phyloP scores from a whole-genome alignment of 2,329 filamentous ascomycete genomes.

The Amauroascus niger region DNA sequence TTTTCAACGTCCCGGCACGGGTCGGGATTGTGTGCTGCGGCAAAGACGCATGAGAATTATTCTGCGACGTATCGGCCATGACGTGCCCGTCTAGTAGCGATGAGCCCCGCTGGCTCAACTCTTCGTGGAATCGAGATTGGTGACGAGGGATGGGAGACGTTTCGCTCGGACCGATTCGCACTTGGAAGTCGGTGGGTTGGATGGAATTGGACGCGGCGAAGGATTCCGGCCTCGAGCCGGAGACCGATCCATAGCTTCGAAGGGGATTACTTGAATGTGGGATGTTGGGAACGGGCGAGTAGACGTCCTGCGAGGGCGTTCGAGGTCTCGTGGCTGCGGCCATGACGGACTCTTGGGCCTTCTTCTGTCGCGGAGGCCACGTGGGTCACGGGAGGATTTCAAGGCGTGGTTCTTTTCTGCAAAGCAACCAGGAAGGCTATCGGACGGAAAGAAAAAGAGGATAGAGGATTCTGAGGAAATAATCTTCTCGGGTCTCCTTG shows the following conservation, averaged over 20 bases:
- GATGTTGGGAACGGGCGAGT: slow-evolving; percentile 25
- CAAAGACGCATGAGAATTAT: slow-evolving; percentile 36
- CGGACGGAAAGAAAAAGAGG: no score
- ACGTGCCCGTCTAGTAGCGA: slow-evolving; percentile 23
- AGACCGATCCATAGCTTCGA: slow-evolving; percentile 27
- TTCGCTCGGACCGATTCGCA: slow-evolving; percentile 28
- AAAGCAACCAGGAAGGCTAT: no score
- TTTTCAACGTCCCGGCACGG: slow-evolving; percentile 61
- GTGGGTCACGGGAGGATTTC: background rate
- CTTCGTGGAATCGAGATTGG: slow-evolving; percentile 33
- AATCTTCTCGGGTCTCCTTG: no score
- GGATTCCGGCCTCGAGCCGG: slow-evolving; percentile 35
- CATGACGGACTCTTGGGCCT: slow-evolving; percentile 7
- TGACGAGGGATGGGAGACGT: slow-evolving; percentile 24
- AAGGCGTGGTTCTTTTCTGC: background rate
- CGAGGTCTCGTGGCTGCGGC: slow-evolving; percentile 32
- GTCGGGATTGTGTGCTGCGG: slow-evolving; percentile 31
- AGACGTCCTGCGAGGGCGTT: slow-evolving; percentile 34
- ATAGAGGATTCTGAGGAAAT: no score
- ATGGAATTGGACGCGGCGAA: slow-evolving; percentile 28
- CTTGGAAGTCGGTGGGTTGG: slow-evolving; percentile 29
- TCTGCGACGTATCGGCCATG: slow-evolving; percentile 14
- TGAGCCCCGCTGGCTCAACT: slow-evolving; percentile 32
- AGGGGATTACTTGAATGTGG: slow-evolving; percentile 19
- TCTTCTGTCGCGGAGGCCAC: background rate